Percentiles rank a stretch among this genome's conserved stretches.
Conservation (phyloP, 352 stramenopile genomes). For the Pythium aquatile region DNA sequence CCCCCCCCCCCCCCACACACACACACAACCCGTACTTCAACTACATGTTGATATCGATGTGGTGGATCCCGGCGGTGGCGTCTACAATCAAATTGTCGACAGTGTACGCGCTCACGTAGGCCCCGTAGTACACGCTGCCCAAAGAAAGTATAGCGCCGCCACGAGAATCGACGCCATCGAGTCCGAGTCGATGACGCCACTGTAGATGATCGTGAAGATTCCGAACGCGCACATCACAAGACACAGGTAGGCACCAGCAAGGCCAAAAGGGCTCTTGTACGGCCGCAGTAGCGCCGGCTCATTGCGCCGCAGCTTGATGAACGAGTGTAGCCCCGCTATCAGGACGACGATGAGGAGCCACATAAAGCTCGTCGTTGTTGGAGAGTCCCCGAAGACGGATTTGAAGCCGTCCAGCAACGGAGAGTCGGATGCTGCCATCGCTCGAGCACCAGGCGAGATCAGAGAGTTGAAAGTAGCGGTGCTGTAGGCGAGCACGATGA, state of each 20-base stretch:
- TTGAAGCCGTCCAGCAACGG: constrained; percentile 69
- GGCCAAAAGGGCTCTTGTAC: constrained; percentile 56
- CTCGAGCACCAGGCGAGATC: constrained; percentile 45
- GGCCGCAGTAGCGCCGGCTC: constrained; percentile 50
- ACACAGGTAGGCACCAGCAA: constrained; percentile 48
- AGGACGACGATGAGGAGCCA: constrained; percentile 63
- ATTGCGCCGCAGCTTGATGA: constrained; percentile 50
- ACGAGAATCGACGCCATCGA: constrained; percentile 59
- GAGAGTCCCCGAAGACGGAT: constrained; percentile 65
- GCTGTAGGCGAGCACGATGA: constrained; percentile 48
- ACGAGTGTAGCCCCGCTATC: constrained; percentile 62
- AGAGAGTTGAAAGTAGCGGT: constrained; percentile 60
- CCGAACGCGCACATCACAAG: constrained; percentile 43
- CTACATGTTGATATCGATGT: not conserved
- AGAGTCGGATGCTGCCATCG: constrained; percentile 36
- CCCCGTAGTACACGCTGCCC: constrained; percentile 35
- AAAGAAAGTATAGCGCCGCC: constrained; percentile 46
- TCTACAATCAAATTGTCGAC: constrained; percentile 16
- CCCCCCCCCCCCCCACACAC: too few relatives aligned
- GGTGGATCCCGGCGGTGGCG: constrained; percentile 6
- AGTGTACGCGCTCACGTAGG: constrained; percentile 9
- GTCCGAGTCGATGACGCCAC: constrained; percentile 44
- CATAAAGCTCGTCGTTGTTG: constrained; percentile 52
- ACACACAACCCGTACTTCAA: too few relatives aligned
- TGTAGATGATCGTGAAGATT: constrained; percentile 64